Conservation (phyloP, 805 yeast species). For the Lipomyces anomalus region DNA sequence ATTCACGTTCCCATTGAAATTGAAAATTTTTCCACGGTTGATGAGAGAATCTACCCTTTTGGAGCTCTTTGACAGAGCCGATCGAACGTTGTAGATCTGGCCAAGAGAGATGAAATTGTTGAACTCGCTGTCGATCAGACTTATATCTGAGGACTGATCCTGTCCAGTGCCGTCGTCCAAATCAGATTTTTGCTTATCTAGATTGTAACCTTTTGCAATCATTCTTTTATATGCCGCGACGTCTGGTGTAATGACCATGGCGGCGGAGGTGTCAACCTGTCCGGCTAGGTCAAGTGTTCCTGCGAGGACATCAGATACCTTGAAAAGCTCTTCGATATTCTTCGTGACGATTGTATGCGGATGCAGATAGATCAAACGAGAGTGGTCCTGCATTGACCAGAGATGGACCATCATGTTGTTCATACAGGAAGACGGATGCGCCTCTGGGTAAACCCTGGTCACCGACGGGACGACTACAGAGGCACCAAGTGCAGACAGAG, state of each 20-base stretch:
- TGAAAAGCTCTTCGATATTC: constrained; percentile 18
- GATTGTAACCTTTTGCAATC: constrained; percentile 5
- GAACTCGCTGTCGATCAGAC: constrained; percentile 13
- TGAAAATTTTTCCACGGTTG: constrained; percentile 14
- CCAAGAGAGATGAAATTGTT: constrained; percentile 13
- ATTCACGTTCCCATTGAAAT: constrained; percentile 20
- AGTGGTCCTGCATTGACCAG: constrained; percentile 17
- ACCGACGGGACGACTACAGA: constrained; percentile 13
- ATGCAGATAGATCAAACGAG: constrained; percentile 12
- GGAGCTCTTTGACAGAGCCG: constrained; percentile 5
- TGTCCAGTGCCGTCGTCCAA: neutral
- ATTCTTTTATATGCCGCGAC: constrained; percentile 13
- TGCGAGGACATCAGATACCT: constrained; percentile 12
- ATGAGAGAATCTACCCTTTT: constrained; percentile 11
- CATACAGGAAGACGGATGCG: constrained; percentile 7
- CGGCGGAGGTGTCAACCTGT: constrained; percentile 14
- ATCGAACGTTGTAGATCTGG: constrained; percentile 19
- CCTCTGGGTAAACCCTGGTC: constrained; percentile 9
- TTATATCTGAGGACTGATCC: neutral
- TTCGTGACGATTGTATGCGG: constrained; percentile 18
- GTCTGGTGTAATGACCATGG: constrained; percentile 13
- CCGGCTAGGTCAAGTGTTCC: constrained; percentile 18
- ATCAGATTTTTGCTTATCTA: constrained; percentile 4
- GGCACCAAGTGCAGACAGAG: constrained; percentile 15
- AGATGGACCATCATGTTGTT: constrained; percentile 17